Conservation (phyloP, 129 eudicot genomes). For the Flaveria trinervia region DNA sequence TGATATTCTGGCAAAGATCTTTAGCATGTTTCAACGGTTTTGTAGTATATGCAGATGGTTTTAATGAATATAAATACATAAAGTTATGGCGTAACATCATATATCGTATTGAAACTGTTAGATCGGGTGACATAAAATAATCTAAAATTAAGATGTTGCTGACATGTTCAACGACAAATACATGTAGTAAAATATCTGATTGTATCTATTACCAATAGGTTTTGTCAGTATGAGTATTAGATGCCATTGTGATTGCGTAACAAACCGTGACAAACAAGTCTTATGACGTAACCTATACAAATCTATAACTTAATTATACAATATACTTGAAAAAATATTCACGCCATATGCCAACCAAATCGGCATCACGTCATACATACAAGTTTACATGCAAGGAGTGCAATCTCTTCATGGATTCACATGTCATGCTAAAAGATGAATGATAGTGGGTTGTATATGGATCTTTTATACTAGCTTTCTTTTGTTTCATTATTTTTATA, state of each 20-base stretch:
- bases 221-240: not conserved
- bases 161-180: not conserved
- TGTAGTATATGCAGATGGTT: not conserved
- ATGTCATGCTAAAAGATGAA: no score
- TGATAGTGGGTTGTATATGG: no score
- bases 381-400: no score
- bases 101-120: not conserved
- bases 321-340: no score
- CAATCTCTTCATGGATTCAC: no score
- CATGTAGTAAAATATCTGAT: not conserved
- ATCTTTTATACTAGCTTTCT: no score
- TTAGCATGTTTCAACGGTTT: not conserved
- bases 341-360: not conserved
- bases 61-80: not conserved
- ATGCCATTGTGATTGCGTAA: not conserved
- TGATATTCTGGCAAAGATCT: no score
- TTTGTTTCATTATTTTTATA: no score
- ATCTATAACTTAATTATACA: not conserved
- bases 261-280: not conserved
- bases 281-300: not conserved
- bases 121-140: not conserved
- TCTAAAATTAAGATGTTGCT: not conserved
- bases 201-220: not conserved
- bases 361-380: no score
- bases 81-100: not conserved